These are phyloP conservation scores for Petunia hybrid DNA, from an alignment of 305 asterid species.

Conservation along the genomic window DNA sequence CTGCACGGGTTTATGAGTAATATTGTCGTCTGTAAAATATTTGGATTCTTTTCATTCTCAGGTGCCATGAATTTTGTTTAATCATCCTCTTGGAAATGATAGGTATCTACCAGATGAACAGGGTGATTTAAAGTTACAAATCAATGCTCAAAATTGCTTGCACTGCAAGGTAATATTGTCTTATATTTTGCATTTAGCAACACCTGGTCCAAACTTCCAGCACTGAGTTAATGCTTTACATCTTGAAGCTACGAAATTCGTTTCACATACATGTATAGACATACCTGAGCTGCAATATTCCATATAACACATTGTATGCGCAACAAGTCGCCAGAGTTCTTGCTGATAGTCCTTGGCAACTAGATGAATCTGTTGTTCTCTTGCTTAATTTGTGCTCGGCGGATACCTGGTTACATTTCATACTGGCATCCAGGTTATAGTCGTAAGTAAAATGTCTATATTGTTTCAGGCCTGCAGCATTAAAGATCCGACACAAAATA, in stretches of 20 bases:
- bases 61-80: constrained; percentile 20
- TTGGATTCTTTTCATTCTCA: constrained; percentile 1
- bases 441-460: neutral
- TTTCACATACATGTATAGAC: neutral
- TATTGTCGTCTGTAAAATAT: constrained; percentile 31
- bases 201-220: neutral
- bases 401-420: neutral
- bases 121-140: constrained; percentile 78
- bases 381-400: neutral
- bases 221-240: constrained; percentile 5
- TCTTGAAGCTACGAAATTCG: neutral
- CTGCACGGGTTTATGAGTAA: constrained; percentile 96
- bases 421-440: neutral
- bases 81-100: constrained; percentile 31
- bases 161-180: constrained; percentile 86
- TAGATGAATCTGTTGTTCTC: neutral
- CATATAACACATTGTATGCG: neutral
- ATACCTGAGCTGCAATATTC: constrained; percentile 8
- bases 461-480: constrained; percentile 88
- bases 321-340: neutral
- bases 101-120: constrained; percentile 77
- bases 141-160: constrained; percentile 95
- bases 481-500: constrained; percentile 91
- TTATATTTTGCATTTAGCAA: neutral
- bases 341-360: constrained; percentile 17